Percentiles rank a stretch among this genome's conserved stretches.
These are phyloP conservation scores for Elaeis guineensis DNA, from an alignment of 176 grass and related monocot genomes.

Conservation along the genomic window DNA sequence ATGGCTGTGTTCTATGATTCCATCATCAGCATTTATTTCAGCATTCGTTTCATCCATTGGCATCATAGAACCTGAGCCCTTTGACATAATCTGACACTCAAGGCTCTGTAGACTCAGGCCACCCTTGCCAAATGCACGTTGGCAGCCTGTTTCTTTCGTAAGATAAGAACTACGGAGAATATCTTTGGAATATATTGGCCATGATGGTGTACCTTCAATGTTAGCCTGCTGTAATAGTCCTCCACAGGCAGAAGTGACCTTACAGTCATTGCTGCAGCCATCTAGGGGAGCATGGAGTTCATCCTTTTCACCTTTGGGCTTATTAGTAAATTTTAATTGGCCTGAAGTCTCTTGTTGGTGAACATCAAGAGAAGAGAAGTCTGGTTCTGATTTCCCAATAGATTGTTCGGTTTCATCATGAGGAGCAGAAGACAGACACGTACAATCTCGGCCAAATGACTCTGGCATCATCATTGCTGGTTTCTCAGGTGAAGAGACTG, in stretches of 20 bases:
- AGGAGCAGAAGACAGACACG: not conserved
- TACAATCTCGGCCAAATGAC: not conserved
- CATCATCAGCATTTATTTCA: conserved; percentile 1
- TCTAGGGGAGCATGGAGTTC: conserved; percentile 19
- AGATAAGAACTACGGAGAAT: no score
- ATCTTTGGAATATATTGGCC: conserved; percentile 1
- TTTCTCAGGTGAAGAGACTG: conserved; percentile 16
- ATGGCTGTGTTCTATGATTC: conserved; percentile 7
- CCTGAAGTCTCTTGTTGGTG: not conserved
- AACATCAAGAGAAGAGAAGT: not conserved
- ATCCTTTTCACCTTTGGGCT: conserved; percentile 6
- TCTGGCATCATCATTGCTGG: not conserved
- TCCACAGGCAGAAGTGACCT: conserved; percentile 5
- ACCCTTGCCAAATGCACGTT: not conserved
- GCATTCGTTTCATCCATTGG: not conserved
- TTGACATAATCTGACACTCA: not conserved
- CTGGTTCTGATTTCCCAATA: not conserved
- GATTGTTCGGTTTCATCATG: not conserved
- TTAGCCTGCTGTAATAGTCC: conserved; percentile 1
- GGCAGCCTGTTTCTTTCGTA: not conserved
- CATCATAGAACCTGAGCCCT: not conserved
- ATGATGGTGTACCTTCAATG: not conserved
- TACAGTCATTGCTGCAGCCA: not conserved
- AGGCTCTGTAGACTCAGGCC: not conserved
- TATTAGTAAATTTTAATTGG: not conserved